These are phyloP conservation scores for Aureobasidium mangrovei DNA, from an alignment of 2,329 filamentous ascomycete species.

Conservation along the genomic window DNA sequence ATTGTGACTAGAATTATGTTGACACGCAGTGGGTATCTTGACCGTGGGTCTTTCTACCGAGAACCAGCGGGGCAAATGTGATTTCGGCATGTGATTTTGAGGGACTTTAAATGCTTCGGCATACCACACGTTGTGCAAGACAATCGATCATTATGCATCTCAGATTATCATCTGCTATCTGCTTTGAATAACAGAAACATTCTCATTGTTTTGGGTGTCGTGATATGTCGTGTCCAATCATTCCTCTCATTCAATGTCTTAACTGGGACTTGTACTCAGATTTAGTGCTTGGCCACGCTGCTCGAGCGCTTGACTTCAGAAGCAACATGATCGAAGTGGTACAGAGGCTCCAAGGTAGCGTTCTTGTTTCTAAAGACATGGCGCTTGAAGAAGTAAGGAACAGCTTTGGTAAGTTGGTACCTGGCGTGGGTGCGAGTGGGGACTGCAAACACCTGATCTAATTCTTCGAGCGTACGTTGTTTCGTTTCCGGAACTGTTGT, in stretches of 20 bases:
- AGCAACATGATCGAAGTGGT: slow-evolving; percentile 2
- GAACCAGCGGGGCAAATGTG: no score
- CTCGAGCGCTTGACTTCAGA: neutral
- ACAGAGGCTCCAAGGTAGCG: slow-evolving; percentile 16
- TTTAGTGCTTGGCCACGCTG: neutral
- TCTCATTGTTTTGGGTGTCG: no score
- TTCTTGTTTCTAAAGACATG: slow-evolving; percentile 33
- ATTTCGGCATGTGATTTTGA: no score
- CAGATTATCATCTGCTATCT: no score
- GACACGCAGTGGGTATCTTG: no score
- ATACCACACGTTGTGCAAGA: no score
- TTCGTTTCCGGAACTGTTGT: slow-evolving; percentile 33
- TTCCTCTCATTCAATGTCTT: neutral
- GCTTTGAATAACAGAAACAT: no score
- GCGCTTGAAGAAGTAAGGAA: slow-evolving; percentile 41
- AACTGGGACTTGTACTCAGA: neutral
- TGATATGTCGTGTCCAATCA: no score
- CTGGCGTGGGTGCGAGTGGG: slow-evolving; percentile 32
- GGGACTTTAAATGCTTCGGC: no score
- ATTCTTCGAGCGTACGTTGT: slow-evolving; percentile 40
- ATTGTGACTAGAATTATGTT: no score
- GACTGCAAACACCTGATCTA: slow-evolving; percentile 45
- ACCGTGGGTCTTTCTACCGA: no score
- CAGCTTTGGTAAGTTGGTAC: slow-evolving; percentile 28
- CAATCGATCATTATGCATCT: no score